phyloP scores from a whole-genome alignment of 495 filamentous ascomycete genomes.

The Talaromyces liani region DNA sequence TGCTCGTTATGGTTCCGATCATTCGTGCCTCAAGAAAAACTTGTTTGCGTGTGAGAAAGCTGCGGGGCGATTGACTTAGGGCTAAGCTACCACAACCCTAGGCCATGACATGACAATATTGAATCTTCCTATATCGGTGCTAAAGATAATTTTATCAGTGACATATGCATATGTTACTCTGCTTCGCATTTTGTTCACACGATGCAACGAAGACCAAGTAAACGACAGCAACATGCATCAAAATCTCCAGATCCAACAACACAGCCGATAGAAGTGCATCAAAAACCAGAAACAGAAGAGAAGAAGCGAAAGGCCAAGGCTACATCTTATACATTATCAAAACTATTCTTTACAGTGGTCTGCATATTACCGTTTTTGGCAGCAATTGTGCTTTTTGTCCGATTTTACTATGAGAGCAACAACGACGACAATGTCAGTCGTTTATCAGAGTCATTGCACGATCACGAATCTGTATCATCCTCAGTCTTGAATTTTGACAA shows the following conservation, averaged over 20 bases:
- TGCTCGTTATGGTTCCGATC: not conserved
- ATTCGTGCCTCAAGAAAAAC: not conserved
- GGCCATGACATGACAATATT: not conserved
- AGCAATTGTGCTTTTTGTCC: constrained; percentile 9
- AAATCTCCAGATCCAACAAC: not conserved
- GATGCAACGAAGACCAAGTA: constrained; percentile 4
- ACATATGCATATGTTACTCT: not conserved
- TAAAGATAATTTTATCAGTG: not conserved
- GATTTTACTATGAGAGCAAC: constrained; percentile 10
- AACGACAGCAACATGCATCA: not conserved
- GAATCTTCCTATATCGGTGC: too few species aligned
- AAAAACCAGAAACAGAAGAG: constrained; percentile 3
- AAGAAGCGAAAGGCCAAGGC: not conserved
- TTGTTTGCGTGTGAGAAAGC: too few species aligned
- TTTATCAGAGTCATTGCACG: not conserved
- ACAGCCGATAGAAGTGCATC: not conserved
- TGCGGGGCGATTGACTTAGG: not conserved
- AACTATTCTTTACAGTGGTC: not conserved
- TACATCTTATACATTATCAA: not conserved
- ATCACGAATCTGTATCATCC: not conserved
- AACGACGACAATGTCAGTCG: not conserved
- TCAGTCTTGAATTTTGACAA: not conserved
- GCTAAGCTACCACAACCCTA: not conserved
- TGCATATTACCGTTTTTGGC: constrained; percentile 3
- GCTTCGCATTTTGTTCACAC: not conserved